Evolutionary conservation across 2,329 filamentous ascomycete genomes (phyloP).

Genomic region (Colletotrichum paranaense): DNA sequence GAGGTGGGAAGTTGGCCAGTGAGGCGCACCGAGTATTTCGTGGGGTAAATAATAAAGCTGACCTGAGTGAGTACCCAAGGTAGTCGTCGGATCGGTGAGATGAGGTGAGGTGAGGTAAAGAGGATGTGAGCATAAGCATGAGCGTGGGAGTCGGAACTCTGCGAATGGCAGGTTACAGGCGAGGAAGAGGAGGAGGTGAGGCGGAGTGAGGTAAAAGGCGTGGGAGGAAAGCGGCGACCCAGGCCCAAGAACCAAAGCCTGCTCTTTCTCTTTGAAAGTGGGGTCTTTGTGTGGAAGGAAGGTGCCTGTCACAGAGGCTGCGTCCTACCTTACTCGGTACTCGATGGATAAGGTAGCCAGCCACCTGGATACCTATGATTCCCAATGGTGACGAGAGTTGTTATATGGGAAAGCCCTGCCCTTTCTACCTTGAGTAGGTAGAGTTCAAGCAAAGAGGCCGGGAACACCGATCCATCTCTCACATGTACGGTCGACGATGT

Average conservation of each 20-base stretch:
- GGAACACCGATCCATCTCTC: not conserved
- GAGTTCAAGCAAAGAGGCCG: not conserved
- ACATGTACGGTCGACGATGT: slow-evolving; percentile 7
- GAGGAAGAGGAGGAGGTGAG: not conserved
- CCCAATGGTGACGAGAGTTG: not conserved
- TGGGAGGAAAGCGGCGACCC: not conserved
- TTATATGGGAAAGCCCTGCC: not conserved
- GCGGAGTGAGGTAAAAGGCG: slow-evolving; percentile 8
- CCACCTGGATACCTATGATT: not conserved
- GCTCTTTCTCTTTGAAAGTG: not conserved
- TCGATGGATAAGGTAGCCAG: not conserved
- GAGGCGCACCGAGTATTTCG: not conserved
- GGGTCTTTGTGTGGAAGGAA: not conserved
- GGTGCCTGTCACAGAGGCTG: not conserved
- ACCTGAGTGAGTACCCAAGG: not conserved
- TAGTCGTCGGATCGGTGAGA: not conserved
- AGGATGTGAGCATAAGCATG: not conserved
- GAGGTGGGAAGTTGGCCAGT: not conserved
- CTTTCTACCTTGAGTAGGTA: not conserved
- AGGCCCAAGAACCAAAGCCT: too few species aligned
- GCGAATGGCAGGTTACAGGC: too few species aligned
- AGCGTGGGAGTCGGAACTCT: not conserved
- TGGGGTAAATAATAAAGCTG: not conserved
- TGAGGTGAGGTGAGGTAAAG: not conserved
- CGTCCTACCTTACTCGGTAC: not conserved